These are phyloP conservation scores for Linaria vulgaris DNA, from an alignment of 257 asterid species.

Conservation along the genomic window DNA sequence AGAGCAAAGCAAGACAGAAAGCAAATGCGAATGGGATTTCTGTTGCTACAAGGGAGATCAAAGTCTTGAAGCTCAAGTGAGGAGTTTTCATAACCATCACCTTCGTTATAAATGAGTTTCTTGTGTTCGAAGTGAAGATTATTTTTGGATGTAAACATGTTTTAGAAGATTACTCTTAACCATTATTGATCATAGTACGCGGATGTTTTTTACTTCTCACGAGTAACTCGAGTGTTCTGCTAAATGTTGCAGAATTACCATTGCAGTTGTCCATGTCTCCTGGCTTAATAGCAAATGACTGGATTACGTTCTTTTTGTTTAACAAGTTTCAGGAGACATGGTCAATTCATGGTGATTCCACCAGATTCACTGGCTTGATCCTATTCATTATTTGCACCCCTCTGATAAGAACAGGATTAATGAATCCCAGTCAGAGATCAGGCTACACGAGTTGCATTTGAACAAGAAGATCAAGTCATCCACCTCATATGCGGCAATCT, in stretches of 20 bases:
- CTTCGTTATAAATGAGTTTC: slow-evolving; percentile 11
- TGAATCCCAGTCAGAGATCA: too few relatives aligned
- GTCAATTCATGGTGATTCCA: neutral
- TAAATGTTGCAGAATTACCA: neutral
- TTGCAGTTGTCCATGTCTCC: neutral
- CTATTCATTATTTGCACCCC: slow-evolving; percentile 1
- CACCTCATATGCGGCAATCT: too few relatives aligned
- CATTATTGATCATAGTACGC: slow-evolving; percentile 2
- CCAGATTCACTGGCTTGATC: neutral
- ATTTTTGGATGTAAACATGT: slow-evolving; percentile 4
- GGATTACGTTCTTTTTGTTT: neutral
- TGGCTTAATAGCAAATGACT: neutral
- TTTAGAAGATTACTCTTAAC: neutral
- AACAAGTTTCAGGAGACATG: neutral
- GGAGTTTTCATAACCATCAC: slow-evolving; percentile 20
- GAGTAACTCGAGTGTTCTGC: neutral
- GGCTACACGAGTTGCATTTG: too few relatives aligned
- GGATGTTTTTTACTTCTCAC: neutral
- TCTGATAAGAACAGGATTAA: too few relatives aligned
- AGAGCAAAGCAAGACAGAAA: slow-evolving; percentile 17
- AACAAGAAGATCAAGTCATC: too few relatives aligned
- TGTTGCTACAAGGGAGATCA: slow-evolving; percentile 18
- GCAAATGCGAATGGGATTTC: slow-evolving; percentile 28
- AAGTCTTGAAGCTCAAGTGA: slow-evolving; percentile 11
- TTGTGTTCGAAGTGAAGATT: neutral